phyloP scores from a whole-genome alignment of 768 basidiomycete genomes.

The Lactarius evosmus region DNA sequence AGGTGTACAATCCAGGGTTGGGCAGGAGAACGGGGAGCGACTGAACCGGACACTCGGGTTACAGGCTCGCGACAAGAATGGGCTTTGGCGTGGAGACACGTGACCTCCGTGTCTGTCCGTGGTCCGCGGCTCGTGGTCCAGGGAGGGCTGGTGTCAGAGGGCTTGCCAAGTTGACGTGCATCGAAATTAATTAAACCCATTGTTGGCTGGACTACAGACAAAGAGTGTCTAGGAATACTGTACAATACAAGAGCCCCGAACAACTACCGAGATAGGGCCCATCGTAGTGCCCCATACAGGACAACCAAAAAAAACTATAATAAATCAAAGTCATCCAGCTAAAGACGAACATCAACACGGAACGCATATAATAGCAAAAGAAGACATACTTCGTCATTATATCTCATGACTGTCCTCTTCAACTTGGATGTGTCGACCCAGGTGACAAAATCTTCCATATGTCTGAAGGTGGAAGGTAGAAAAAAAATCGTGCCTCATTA shows the following conservation, averaged over 20 bases:
- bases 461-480: conserved; percentile 43
- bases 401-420: conserved; percentile 91
- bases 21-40: neutral
- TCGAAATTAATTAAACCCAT: neutral
- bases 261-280: neutral
- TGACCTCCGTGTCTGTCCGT: neutral
- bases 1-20: conserved; percentile 9
- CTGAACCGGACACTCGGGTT: neutral
- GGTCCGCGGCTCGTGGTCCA: neutral
- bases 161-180: neutral
- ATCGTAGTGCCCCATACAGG: neutral
- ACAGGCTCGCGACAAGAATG: neutral
- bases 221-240: neutral
- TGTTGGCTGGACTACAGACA: neutral
- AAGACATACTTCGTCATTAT: conserved; percentile 85
- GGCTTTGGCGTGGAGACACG: conserved; percentile 13
- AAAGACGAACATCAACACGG: conserved; percentile 28
- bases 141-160: neutral
- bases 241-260: neutral
- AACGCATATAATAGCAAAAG: neutral
- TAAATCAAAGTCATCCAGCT: conserved; percentile 95
- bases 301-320: conserved; percentile 41
- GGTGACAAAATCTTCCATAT: conserved; percentile 99
- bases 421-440: conserved; percentile 99
- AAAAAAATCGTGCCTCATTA: conserved; percentile 13